These are phyloP conservation scores for Albophoma yamanashiensis DNA, from an alignment of 2,329 filamentous ascomycete genomes.

Conservation along the genomic window DNA sequence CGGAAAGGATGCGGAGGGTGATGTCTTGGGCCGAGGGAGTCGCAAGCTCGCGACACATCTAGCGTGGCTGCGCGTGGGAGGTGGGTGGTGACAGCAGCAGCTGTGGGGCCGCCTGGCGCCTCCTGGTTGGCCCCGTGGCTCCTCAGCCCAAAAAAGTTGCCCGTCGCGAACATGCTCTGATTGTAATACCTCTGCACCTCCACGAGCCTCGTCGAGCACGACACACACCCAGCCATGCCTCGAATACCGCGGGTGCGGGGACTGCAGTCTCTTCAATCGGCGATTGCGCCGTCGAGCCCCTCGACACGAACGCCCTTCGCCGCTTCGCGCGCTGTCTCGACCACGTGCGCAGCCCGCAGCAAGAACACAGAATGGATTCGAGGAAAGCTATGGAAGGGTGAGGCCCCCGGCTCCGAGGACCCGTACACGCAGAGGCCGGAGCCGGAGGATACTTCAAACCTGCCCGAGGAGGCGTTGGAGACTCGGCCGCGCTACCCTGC, in stretches of 20 bases:
- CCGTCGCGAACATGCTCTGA: neutral
- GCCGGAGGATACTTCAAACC: conserved; percentile 14
- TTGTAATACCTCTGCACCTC: neutral
- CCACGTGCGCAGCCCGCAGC: conserved; percentile 18
- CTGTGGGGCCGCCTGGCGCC: conserved; percentile 10
- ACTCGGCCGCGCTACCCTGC: conserved; percentile 9
- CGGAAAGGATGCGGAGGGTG: neutral
- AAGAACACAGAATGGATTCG: conserved; percentile 27
- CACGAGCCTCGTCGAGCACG: neutral
- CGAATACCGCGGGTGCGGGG: conserved; percentile 28
- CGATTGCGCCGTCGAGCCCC: conserved; percentile 9
- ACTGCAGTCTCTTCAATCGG: conserved; percentile 18
- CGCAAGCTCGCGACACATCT: neutral
- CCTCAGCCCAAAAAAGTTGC: conserved; percentile 7
- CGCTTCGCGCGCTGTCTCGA: conserved; percentile 20
- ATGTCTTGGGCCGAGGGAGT: neutral
- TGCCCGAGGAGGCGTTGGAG: conserved; percentile 20
- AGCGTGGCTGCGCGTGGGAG: neutral
- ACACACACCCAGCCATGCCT: conserved; percentile 21
- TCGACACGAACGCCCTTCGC: conserved; percentile 15
- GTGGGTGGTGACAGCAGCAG: neutral
- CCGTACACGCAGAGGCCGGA: conserved; percentile 24
- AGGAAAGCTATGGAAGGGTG: conserved; percentile 27
- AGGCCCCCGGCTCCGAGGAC: conserved; percentile 26
- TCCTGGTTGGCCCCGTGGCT: conserved; percentile 13